Base-by-base conservation (phyloP, 2,329 filamentous ascomycete species). In the Rhynchosporium agropyri region DNA sequence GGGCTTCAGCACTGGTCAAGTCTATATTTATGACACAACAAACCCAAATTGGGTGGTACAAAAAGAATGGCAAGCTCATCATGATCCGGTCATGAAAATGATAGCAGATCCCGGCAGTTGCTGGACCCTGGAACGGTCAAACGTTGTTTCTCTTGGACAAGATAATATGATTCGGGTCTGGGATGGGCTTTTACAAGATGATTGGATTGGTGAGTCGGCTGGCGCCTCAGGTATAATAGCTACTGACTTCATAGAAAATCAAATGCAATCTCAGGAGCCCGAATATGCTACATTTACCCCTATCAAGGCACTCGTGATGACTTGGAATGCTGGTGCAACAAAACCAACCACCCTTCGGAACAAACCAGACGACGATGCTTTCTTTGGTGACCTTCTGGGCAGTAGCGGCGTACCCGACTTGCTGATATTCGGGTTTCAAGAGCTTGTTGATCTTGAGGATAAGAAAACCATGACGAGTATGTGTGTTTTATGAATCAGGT, bases 311-410 rank as follows among this genome's bases (percentile, higher is more conserved):
- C 80, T 92, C 43, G 85, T 97, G 31, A 83, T 98, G 80, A 97
- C 93, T 0, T 99, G 95, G 95, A 99, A 99, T 74, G 94, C 93
- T 1, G 95, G 95, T 1, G 95, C 95, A n/a, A 89, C 89, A 15
- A 97, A 95, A n/a, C 95, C 95, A 0, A 88, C 87, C 63, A 90
- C 88, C 71, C 79, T 98, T 40, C 33, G 50, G 46, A 51, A 43
- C 33, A 3, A 90, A 66, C 83, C 85, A 36, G 79, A 84, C 59
- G 91, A 96, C 71, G 84, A 85, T 10, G 81, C 83, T 49, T 98
- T 98, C 75, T 90, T 98, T 72, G 86, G 87, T 67, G 86, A 94
- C 62, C 83, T 96, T 15, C 80, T 99, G 31, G 84, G 88, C 67
- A 85, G 84, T n/a, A 88, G 89, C 65, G 84, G 89, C 45, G 87